phyloP scores from a whole-genome alignment of 768 basidiomycete genomes.

The Trametes cubensis region DNA sequence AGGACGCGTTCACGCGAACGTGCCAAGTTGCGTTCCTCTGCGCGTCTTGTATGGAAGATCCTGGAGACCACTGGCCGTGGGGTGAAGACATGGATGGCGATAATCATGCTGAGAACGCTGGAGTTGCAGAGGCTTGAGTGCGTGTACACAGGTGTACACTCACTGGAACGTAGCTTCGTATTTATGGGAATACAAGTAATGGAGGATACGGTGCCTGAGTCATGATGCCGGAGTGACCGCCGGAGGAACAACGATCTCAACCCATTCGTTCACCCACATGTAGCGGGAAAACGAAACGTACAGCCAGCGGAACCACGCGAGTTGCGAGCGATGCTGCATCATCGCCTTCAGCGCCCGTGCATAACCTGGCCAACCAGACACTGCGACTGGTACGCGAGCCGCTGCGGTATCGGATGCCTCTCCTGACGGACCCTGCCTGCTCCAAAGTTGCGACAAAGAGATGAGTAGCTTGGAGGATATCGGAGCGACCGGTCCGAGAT shows the following conservation, averaged over 20 bases:
- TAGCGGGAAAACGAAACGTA: constrained; percentile 81
- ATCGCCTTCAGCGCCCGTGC: constrained; percentile 65
- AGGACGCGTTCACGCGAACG: not conserved
- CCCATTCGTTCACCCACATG: constrained; percentile 93
- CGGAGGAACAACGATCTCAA: constrained; percentile 44
- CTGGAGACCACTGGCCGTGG: too few relatives aligned
- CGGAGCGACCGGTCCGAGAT: constrained; percentile 56
- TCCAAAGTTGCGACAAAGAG: constrained; percentile 16
- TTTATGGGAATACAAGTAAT: too few relatives aligned
- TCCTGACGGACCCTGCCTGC: not conserved
- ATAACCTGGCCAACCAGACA: constrained; percentile 62
- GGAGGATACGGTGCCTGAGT: too few relatives aligned
- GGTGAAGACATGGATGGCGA: too few relatives aligned
- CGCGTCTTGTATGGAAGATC: too few relatives aligned
- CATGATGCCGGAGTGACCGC: too few relatives aligned
- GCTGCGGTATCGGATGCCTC: not conserved
- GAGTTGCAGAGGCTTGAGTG: too few relatives aligned
- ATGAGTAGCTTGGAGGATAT: constrained; percentile 52
- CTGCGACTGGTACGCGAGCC: constrained; percentile 43
- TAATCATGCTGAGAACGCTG: too few relatives aligned
- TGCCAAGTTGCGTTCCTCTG: constrained; percentile 3
- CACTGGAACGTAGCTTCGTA: too few relatives aligned
- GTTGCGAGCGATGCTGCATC: constrained; percentile 70
- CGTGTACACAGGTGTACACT: too few relatives aligned
- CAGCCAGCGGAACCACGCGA: constrained; percentile 89